phyloP scores from a whole-genome alignment of 257 asterid genomes.

The Datura wrightii region DNA sequence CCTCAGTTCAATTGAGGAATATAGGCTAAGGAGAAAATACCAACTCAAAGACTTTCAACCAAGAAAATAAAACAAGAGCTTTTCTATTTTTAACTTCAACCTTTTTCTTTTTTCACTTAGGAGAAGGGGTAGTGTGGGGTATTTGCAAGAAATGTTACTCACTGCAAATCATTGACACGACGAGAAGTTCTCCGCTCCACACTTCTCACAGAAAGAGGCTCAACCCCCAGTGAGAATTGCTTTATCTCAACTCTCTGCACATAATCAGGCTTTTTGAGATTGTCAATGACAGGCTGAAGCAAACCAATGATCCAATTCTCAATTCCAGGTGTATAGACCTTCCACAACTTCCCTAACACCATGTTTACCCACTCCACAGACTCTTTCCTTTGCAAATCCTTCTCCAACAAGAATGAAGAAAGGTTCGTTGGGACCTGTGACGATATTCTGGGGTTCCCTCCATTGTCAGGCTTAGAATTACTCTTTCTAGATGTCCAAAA shows the following conservation, averaged over 20 bases:
- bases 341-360: constrained; percentile 93
- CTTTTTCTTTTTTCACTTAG: background rate
- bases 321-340: constrained; percentile 70
- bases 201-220: constrained; percentile 84
- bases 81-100: background rate
- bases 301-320: constrained; percentile 87
- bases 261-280: constrained; percentile 82
- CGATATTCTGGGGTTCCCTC: constrained; percentile 52
- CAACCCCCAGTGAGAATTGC: constrained; percentile 84
- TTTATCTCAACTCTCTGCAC: constrained; percentile 84
- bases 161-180: constrained; percentile 85
- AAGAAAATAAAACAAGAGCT: background rate
- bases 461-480: constrained; percentile 33
- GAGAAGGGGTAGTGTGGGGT: background rate
- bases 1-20: background rate
- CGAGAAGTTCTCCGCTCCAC: constrained; percentile 88
- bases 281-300: constrained; percentile 87
- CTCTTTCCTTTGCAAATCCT: constrained; percentile 86
- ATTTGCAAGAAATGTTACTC: constrained; percentile 43
- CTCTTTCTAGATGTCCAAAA: constrained; percentile 76
- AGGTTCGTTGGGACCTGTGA: constrained; percentile 63
- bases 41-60: background rate
- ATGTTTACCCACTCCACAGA: constrained; percentile 93
- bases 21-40: background rate
- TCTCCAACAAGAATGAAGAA: constrained; percentile 70